Percentiles rank a stretch among this genome's conserved stretches.
phyloP scores from a whole-genome alignment of 176 grass and related monocot genomes.

The Aegilops longissima region DNA sequence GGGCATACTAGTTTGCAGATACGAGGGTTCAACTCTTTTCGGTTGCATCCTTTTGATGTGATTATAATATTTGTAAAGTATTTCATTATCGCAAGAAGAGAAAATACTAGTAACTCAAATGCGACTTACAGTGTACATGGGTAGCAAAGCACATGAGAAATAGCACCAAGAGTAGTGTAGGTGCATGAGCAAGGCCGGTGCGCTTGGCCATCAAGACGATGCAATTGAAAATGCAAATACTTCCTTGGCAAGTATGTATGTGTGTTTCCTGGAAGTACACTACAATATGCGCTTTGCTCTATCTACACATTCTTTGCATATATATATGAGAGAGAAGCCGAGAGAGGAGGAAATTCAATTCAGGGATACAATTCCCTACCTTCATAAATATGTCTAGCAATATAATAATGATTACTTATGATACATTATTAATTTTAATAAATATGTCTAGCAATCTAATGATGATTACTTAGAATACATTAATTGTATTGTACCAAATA shows the following conservation, averaged over 20 bases:
- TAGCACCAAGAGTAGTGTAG: not conserved
- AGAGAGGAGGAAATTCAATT: not conserved
- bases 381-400: too few species aligned
- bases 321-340: not conserved
- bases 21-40: too few species aligned
- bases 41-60: too few species aligned
- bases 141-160: not conserved
- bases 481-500: too few species aligned
- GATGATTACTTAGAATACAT: too few species aligned
- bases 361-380: too few species aligned
- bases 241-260: not conserved
- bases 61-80: too few species aligned
- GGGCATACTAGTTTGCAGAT: too few species aligned
- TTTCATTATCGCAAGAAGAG: too few species aligned
- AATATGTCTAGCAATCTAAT: too few species aligned
- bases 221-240: not conserved
- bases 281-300: not conserved
- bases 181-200: not conserved
- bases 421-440: too few species aligned
- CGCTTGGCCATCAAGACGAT: not conserved
- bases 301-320: not conserved
- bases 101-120: not conserved
- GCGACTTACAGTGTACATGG: not conserved
- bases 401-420: too few species aligned
- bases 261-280: not conserved